Evolutionary conservation across 371 early-diverging fungal genomes (phyloP).

Genomic region (Sporodiniella umbellata): DNA sequence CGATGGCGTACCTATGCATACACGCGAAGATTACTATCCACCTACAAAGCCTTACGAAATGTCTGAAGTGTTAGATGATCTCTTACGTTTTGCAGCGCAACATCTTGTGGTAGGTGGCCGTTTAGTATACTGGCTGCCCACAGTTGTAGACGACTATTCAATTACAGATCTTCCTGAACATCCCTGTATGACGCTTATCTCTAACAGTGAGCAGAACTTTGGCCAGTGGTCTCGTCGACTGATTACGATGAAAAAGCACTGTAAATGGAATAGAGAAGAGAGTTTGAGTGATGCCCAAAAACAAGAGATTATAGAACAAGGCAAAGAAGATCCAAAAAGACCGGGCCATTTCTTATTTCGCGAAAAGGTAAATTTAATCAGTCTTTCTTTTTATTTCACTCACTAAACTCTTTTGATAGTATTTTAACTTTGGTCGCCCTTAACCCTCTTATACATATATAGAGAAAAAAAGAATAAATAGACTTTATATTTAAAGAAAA

Average conservation of each 20-base stretch:
- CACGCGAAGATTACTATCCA: slow-evolving; percentile 75
- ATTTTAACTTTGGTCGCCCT: slow-evolving; percentile 17
- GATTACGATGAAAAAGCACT: slow-evolving; percentile 90
- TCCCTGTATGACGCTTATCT: slow-evolving; percentile 73
- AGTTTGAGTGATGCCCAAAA: slow-evolving; percentile 11
- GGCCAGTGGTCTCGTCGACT: slow-evolving; percentile 92
- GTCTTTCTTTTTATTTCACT: background rate
- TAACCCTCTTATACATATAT: background rate
- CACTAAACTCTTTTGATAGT: slow-evolving; percentile 5
- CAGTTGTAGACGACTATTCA: slow-evolving; percentile 80
- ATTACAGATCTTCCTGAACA: slow-evolving; percentile 83
- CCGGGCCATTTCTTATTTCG: slow-evolving; percentile 49
- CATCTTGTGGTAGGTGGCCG: slow-evolving; percentile 83
- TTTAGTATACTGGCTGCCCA: slow-evolving; percentile 96
- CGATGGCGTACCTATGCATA: slow-evolving; percentile 65
- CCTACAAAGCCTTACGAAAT: slow-evolving; percentile 93
- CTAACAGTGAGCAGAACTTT: slow-evolving; percentile 92
- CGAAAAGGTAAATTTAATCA: slow-evolving; percentile 32
- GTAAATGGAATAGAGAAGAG: slow-evolving; percentile 21
- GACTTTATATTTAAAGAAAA: too few relatives aligned
- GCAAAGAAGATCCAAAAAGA: slow-evolving; percentile 30
- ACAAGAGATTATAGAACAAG: slow-evolving; percentile 17
- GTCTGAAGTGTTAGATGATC: slow-evolving; percentile 83
- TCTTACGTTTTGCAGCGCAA: slow-evolving; percentile 81
- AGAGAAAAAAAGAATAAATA: too few relatives aligned